A percentile compares a stretch with the other conserved stretches of the same genome.
Evolutionary conservation across 805 yeast genomes (phyloP).

Genomic region (Saccharomycopsis amapae): DNA sequence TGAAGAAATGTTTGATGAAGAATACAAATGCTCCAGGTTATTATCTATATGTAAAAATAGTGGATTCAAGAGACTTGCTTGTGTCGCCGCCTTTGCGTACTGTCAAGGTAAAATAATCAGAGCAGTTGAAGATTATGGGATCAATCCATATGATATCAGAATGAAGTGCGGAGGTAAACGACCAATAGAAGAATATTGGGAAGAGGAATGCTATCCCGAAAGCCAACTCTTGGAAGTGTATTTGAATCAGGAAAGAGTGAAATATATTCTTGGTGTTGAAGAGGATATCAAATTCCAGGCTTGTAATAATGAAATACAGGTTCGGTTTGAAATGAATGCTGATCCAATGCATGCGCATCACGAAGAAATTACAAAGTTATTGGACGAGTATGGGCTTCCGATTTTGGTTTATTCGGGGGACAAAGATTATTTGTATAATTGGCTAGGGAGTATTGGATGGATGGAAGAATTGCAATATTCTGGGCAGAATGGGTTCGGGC

Average conservation of each 20-base stretch:
- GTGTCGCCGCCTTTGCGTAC: slow-evolving; percentile 87
- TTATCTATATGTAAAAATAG: slow-evolving; percentile 60
- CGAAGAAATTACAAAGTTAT: slow-evolving; percentile 58
- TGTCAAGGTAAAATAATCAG: slow-evolving; percentile 80
- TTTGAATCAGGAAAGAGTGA: slow-evolving; percentile 70
- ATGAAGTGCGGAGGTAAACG: too few relatives aligned
- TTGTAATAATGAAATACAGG: slow-evolving; percentile 72
- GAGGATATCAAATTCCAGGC: slow-evolving; percentile 44
- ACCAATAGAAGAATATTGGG: too few relatives aligned
- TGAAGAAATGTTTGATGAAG: slow-evolving; percentile 49
- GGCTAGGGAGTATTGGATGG: slow-evolving; percentile 89
- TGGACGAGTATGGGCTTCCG: slow-evolving; percentile 51
- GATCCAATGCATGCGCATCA: slow-evolving; percentile 93
- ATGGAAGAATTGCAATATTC: slow-evolving; percentile 61
- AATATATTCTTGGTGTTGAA: slow-evolving; percentile 78
- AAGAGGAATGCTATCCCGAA: slow-evolving; percentile 71
- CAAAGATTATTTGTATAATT: slow-evolving; percentile 86
- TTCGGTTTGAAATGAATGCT: slow-evolving; percentile 77
- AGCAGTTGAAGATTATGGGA: slow-evolving; percentile 78
- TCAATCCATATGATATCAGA: slow-evolving; percentile 88
- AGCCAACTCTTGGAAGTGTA: slow-evolving; percentile 68
- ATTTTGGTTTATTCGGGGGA: slow-evolving; percentile 89
- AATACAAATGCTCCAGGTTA: slow-evolving; percentile 58
- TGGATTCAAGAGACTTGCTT: slow-evolving; percentile 58
- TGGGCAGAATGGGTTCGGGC: slow-evolving; percentile 41